Evolutionary conservation across 495 filamentous ascomycete genomes (phyloP).

Genomic region (Echria macrotheca): DNA sequence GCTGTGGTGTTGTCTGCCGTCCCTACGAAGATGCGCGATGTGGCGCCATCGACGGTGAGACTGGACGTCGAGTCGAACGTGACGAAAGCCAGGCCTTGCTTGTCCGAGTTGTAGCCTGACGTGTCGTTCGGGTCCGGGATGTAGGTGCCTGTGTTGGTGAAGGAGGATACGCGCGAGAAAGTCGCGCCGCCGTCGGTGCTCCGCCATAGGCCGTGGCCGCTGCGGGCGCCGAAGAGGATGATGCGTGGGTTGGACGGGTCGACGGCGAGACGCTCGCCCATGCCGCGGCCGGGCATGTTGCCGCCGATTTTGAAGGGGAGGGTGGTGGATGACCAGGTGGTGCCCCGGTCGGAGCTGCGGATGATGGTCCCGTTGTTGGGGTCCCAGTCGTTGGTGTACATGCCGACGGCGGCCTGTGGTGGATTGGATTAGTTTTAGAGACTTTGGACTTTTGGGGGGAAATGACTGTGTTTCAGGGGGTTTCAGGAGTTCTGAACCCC

Average conservation of each 20-base stretch:
- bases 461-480: too few relatives aligned
- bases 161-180: conserved; percentile 53
- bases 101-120: conserved; percentile 42
- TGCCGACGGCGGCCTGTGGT: conserved; percentile 53
- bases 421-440: too few relatives aligned
- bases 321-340: conserved; percentile 40
- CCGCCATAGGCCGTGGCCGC: conserved; percentile 59
- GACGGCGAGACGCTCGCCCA: conserved; percentile 57
- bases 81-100: conserved; percentile 48
- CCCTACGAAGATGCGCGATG: conserved; percentile 55
- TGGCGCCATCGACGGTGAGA: conserved; percentile 39
- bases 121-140: conserved; percentile 40
- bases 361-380: conserved; percentile 51
- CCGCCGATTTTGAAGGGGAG: conserved; percentile 57
- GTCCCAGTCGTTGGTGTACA: conserved; percentile 57
- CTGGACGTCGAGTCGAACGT: conserved; percentile 52
- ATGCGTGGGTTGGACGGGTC: conserved; percentile 53
- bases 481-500: too few relatives aligned
- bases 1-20: conserved; percentile 47
- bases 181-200: conserved; percentile 51
- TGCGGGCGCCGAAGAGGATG: conserved; percentile 54
- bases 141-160: conserved; percentile 49
- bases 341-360: conserved; percentile 44
- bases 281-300: conserved; percentile 62
- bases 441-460: too few relatives aligned